These are phyloP conservation scores for Trametes maxima DNA, from an alignment of 768 basidiomycete genomes.

Conservation along the genomic window DNA sequence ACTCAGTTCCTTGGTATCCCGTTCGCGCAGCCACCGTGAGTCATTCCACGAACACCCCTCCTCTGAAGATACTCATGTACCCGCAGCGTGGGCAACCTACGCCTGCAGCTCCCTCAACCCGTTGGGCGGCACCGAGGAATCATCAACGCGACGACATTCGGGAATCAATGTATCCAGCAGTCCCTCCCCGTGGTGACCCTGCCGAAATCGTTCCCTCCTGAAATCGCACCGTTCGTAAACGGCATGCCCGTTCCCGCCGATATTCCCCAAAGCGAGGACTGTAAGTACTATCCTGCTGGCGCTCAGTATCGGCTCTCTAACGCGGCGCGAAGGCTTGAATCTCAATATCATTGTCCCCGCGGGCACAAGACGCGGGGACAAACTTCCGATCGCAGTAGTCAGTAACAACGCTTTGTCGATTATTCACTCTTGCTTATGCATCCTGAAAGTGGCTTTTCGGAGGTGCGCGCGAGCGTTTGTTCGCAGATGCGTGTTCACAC, in stretches of 20 bases:
- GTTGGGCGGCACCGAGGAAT: constrained; percentile 34
- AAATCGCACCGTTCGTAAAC: not conserved
- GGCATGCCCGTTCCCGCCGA: constrained; percentile 18
- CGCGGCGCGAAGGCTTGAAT: constrained; percentile 41
- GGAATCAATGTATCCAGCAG: constrained; percentile 42
- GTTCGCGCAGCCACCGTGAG: constrained; percentile 13
- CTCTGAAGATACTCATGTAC: constrained; percentile 19
- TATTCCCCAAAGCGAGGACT: constrained; percentile 4
- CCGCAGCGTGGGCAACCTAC: constrained; percentile 21
- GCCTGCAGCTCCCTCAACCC: constrained; percentile 21
- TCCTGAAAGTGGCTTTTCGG: constrained; percentile 35
- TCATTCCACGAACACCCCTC: no score
- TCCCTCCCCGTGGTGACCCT: not conserved
- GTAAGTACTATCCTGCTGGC: not conserved
- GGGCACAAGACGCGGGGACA: constrained; percentile 37
- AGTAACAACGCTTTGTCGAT: constrained; percentile 27
- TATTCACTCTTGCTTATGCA: no score
- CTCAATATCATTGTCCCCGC: constrained; percentile 48
- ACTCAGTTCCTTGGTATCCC: constrained; percentile 11
- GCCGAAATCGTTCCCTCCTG: not conserved
- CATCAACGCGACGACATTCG: constrained; percentile 37
- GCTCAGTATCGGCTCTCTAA: not conserved
- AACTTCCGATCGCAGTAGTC: constrained; percentile 57
- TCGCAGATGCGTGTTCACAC: not conserved
- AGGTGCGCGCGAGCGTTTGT: constrained; percentile 18